Evolutionary conservation across 495 filamentous ascomycete species (phyloP).

Genomic region (Hyaloscypha hepaticicola): DNA sequence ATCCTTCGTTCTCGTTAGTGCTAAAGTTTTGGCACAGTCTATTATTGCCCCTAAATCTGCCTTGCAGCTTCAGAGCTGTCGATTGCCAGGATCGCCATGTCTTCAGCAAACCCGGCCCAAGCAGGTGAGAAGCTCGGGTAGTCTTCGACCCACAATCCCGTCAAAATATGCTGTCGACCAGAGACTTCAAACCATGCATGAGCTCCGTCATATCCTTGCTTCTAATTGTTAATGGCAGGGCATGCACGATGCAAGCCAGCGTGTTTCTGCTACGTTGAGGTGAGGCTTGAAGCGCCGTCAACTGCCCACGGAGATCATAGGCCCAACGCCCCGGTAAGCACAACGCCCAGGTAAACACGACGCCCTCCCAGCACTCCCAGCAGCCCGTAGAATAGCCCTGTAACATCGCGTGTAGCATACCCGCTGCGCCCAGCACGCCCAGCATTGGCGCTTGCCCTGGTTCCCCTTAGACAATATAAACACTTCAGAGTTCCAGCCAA

Average conservation of each 20-base stretch:
- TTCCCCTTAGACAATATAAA: too few species aligned
- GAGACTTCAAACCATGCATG: slow-evolving; percentile 39
- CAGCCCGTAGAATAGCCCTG: too few species aligned
- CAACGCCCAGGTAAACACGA: slow-evolving; percentile 47
- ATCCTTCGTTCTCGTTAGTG: too few species aligned
- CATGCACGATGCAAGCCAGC: slow-evolving; percentile 45
- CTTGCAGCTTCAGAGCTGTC: neutral
- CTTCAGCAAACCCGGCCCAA: slow-evolving; percentile 45
- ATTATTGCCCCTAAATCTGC: neutral
- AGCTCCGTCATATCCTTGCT: slow-evolving; percentile 36
- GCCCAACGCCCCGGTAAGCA: slow-evolving; percentile 46
- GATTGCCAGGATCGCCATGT: slow-evolving; percentile 23
- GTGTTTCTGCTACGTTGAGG: slow-evolving; percentile 37
- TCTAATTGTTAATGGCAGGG: slow-evolving; percentile 38
- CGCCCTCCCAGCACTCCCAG: too few species aligned
- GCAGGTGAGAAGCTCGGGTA: slow-evolving; percentile 45
- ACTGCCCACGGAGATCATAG: slow-evolving; percentile 36
- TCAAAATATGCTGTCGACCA: slow-evolving; percentile 47
- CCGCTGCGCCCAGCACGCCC: too few species aligned
- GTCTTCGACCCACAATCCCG: slow-evolving; percentile 43
- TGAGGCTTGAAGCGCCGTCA: slow-evolving; percentile 33
- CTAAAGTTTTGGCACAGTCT: neutral
- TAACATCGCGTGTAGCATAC: too few species aligned
- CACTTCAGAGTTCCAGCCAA: too few species aligned
- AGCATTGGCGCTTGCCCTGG: too few species aligned